Base-by-base conservation (phyloP, 768 basidiomycete genomes). In the Tulasnella sp. region DNA sequence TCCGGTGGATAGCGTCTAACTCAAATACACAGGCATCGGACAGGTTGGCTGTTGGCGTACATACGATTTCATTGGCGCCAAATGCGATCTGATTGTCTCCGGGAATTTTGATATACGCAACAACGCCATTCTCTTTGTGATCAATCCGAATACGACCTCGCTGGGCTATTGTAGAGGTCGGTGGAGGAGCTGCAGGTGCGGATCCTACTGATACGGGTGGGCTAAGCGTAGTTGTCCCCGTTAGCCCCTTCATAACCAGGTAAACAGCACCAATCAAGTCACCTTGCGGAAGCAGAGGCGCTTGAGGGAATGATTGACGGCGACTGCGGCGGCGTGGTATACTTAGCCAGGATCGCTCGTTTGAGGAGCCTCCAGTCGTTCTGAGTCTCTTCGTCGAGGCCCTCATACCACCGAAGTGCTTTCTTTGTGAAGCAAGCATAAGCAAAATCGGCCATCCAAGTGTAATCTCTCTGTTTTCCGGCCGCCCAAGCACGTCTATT, bases 391-490 rank as follows among this genome's bases (percentile, higher is more conserved):
- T 46, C 42, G 24, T n/a, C n/a, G 1, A 76, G 48, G 12, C 34
- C 76, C 20, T 76, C 76, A 37, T 46, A 76, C 76, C 76, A 76
- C 12, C 34, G 31, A 5, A 76, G 46, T 8, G 76, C 76, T 22
- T 46, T 50, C 9, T 76, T 58, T 34, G 41, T 50, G 46, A 76
- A 76, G 46, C 76, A 76, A 11, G 42, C 16, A 37, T 76, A 76
- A 1, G 76, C 76, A 28, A 50, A 76, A 11, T 37, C 42, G 46
- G 76, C 76, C 24, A 50, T 76, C 76, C 76, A 76, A 3, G 22
- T 34, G 46, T 12, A 34, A 22, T 76, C 42, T 11, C 31, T 46
- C 9, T 48, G 76, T 37, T 58, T 46, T 42, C 76, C 76, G 20
- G 46, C 34, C 4, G 42, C 42, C 46, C 46, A 76, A 5, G 42